A percentile compares a stretch with the other conserved stretches of the same genome.
These are phyloP conservation scores for Aethionema arabicum DNA, from an alignment of 345 rosid genomes.

Conservation along the genomic window DNA sequence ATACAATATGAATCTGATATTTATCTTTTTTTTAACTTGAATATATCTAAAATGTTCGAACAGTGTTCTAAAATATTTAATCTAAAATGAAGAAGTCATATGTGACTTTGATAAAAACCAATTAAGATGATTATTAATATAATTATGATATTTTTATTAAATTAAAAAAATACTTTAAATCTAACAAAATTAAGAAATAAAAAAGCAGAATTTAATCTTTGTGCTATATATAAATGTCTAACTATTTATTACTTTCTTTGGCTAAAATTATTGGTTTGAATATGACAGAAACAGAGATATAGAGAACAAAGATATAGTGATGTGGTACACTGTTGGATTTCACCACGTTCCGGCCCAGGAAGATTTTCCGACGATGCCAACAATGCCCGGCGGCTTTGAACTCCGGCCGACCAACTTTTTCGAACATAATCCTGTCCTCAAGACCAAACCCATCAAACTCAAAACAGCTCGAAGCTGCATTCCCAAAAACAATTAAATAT, in stretches of 20 bases:
- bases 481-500: slow-evolving; percentile 17
- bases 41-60: no score
- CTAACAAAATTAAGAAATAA: no score
- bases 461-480: slow-evolving; percentile 21
- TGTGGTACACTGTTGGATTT: slow-evolving; percentile 53
- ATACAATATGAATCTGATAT: no score
- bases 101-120: no score
- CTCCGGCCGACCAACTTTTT: slow-evolving; percentile 56
- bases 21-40: no score
- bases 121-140: no score
- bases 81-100: no score
- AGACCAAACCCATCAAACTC: slow-evolving; percentile 34
- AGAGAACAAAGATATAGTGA: slow-evolving; percentile 53
- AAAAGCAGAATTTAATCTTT: background rate
- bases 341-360: slow-evolving; percentile 60
- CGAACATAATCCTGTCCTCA: slow-evolving; percentile 52
- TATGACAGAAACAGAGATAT: slow-evolving; percentile 43
- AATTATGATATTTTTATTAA: no score
- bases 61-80: no score
- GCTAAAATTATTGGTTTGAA: slow-evolving; percentile 1
- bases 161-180: no score
- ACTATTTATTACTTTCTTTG: background rate
- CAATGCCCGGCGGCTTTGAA: slow-evolving; percentile 47
- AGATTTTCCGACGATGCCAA: slow-evolving; percentile 61
- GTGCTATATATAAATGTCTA: background rate